Evolutionary conservation across 371 early-diverging fungal species (phyloP).

Genomic region (Syncephalastrum racemosum): DNA sequence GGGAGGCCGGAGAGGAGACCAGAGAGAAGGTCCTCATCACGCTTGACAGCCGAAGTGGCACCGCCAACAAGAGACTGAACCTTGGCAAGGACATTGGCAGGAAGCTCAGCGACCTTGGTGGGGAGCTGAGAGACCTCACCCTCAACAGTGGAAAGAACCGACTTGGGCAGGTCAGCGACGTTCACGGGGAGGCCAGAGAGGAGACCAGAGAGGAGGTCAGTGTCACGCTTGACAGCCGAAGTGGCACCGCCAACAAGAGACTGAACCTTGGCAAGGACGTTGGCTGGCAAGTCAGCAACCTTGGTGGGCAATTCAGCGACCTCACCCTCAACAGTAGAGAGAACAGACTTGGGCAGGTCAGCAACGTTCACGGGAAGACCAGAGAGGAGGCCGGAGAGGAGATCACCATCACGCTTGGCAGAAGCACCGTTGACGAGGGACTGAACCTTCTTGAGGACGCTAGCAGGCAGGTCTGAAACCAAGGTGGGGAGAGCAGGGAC

Average conservation of each 20-base stretch:
- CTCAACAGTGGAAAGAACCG: no score
- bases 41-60: no score
- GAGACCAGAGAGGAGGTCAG: no score
- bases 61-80: neutral
- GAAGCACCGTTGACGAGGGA: neutral
- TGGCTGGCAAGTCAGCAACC: slow-evolving; percentile 4
- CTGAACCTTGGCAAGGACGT: slow-evolving; percentile 8
- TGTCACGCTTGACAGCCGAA: no score
- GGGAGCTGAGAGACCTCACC: neutral
- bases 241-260: neutral
- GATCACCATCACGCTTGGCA: neutral
- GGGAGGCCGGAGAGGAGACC: no score
- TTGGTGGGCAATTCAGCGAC: neutral
- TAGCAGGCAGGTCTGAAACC: neutral
- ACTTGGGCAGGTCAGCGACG: no score
- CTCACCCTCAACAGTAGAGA: no score
- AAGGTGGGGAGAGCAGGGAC: slow-evolving; percentile 2
- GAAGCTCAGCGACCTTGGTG: neutral
- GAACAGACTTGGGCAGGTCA: no score
- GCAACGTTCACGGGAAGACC: no score
- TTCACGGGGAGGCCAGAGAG: no score
- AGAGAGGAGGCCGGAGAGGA: neutral
- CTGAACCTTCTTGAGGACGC: neutral
- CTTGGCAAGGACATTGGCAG: slow-evolving; percentile 9
- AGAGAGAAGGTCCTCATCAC: no score